Conservation (phyloP, 1,284 basidiomycete species). For the Sanghuangporus weigelae region DNA sequence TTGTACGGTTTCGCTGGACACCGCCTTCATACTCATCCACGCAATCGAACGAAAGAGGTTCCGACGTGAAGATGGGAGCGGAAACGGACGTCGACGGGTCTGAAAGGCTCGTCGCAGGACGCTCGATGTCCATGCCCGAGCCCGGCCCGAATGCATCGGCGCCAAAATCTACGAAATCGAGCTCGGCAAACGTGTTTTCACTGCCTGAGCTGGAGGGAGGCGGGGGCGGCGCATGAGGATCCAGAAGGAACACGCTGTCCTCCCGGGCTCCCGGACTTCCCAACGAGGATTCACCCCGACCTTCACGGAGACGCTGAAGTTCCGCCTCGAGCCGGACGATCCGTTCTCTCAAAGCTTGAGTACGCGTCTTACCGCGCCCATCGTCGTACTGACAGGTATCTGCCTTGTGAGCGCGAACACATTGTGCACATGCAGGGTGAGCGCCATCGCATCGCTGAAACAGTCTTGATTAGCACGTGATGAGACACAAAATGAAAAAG, state of each 20-base stretch:
- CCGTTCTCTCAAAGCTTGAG: constrained; percentile 41
- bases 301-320: constrained; percentile 39
- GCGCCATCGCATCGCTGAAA: constrained; percentile 38
- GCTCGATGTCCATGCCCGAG: not conserved
- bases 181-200: not conserved
- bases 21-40: not conserved
- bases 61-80: not conserved
- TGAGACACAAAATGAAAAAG: not conserved
- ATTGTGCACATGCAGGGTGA: constrained; percentile 39
- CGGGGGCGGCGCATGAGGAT: constrained; percentile 29
- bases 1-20: not conserved
- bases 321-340: constrained; percentile 36
- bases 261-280: constrained; percentile 14
- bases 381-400: constrained; percentile 43
- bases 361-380: constrained; percentile 42
- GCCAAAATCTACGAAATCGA: not conserved
- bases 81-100: not conserved
- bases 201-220: not conserved
- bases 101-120: not conserved
- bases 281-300: constrained; percentile 18
- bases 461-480: not conserved
- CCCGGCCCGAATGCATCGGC: not conserved
- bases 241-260: constrained; percentile 33
- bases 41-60: not conserved
- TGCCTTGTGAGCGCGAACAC: constrained; percentile 35